Conservation (phyloP, 345 rosid genomes). For the Punica granatum region DNA sequence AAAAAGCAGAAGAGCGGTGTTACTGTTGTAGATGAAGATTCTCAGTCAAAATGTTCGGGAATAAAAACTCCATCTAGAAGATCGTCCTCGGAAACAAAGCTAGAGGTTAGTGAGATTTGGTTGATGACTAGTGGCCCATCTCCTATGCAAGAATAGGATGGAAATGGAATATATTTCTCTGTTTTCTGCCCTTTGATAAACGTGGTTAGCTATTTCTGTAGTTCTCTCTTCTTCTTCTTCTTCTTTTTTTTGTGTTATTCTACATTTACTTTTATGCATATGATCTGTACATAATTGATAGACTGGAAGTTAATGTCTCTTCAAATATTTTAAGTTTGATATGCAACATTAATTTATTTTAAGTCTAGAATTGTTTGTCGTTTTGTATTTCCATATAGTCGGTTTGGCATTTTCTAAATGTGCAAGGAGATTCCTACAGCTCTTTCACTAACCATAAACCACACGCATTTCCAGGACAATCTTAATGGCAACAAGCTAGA, state of each 20-base stretch:
- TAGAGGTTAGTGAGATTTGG: conserved; percentile 26
- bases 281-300: not conserved
- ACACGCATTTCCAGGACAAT: not conserved
- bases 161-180: not conserved
- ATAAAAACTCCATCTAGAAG: conserved; percentile 20
- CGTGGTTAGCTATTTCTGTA: not conserved
- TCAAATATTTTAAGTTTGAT: not conserved
- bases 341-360: not conserved
- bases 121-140: not conserved
- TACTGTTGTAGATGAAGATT: conserved; percentile 15
- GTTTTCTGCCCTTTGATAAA: not conserved
- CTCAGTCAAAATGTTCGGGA: conserved; percentile 17
- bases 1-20: conserved; percentile 20
- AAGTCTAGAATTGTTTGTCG: not conserved
- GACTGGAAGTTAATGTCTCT: not conserved
- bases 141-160: not conserved
- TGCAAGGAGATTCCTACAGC: not conserved
- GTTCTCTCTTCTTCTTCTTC: too few relatives aligned
- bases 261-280: not conserved
- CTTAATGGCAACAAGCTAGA: not conserved
- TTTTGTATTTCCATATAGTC: not conserved
- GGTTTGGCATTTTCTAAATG: not conserved
- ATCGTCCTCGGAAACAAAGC: conserved; percentile 16
- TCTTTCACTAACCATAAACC: not conserved
- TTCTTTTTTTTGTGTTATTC: not conserved